Evolutionary conservation across 2,329 filamentous ascomycete species (phyloP).

Genomic region (Diaporthe sp.): DNA sequence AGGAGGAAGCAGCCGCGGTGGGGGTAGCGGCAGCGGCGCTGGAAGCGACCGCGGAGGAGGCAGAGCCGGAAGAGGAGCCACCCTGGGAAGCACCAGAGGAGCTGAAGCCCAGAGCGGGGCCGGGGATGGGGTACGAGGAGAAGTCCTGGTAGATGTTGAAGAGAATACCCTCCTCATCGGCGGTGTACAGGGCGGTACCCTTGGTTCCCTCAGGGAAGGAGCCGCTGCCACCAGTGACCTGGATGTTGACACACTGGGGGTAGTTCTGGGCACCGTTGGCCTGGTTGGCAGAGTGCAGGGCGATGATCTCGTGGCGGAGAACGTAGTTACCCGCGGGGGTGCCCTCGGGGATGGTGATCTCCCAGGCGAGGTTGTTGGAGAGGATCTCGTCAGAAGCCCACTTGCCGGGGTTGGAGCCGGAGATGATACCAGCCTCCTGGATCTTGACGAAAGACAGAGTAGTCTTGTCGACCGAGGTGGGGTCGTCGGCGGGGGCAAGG

Average conservation of each 20-base stretch:
- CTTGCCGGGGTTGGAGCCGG: slow-evolving; percentile 55
- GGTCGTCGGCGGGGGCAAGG: slow-evolving; percentile 70
- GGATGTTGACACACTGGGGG: slow-evolving; percentile 62
- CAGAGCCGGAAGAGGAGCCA: slow-evolving; percentile 41
- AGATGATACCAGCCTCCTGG: slow-evolving; percentile 65
- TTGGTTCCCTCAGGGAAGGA: slow-evolving; percentile 47
- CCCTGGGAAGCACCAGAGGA: slow-evolving; percentile 40
- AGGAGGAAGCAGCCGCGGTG: slow-evolving; percentile 41
- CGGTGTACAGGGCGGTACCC: slow-evolving; percentile 45
- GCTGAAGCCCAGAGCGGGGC: slow-evolving; percentile 46
- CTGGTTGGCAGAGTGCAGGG: slow-evolving; percentile 55
- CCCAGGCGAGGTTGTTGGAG: slow-evolving; percentile 57
- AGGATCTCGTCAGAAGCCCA: slow-evolving; percentile 68
- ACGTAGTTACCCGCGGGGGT: slow-evolving; percentile 57
- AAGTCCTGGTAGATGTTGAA: slow-evolving; percentile 45
- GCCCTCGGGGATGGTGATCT: slow-evolving; percentile 57
- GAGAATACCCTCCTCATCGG: slow-evolving; percentile 44
- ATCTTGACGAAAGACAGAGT: slow-evolving; percentile 75
- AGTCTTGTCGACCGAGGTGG: slow-evolving; percentile 65
- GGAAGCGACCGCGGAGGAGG: slow-evolving; percentile 41
- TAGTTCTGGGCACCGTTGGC: slow-evolving; percentile 62
- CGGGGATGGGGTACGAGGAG: slow-evolving; percentile 46
- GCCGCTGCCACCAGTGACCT: slow-evolving; percentile 54
- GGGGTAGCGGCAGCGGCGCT: slow-evolving; percentile 31
- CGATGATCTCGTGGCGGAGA: slow-evolving; percentile 63